A percentile compares a stretch with the other conserved stretches of the same genome.
Conservation (phyloP, 352 stramenopile species). For the Globisporangium spiculum region DNA sequence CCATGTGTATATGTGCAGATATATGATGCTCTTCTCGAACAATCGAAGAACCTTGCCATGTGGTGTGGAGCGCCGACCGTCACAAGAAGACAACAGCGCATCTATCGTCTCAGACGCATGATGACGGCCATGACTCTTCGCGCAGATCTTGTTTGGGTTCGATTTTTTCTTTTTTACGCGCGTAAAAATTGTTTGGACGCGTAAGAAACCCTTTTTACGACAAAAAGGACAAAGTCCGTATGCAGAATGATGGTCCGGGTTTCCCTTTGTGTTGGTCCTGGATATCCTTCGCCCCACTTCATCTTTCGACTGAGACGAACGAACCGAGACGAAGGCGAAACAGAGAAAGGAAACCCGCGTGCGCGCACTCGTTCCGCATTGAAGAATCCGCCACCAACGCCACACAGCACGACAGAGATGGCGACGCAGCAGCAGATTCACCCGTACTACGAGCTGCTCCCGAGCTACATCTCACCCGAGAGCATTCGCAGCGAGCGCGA, state of each 20-base stretch:
- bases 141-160: not conserved
- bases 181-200: not conserved
- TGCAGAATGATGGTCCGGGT: not conserved
- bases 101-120: not conserved
- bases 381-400: not conserved
- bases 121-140: not conserved
- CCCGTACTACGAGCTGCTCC: conserved; percentile 58
- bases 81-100: not conserved
- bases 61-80: not conserved
- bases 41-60: not conserved
- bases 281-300: not conserved
- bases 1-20: not conserved
- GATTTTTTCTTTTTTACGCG: conserved; percentile 1
- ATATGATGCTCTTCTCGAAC: not conserved
- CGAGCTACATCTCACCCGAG: conserved; percentile 49
- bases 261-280: not conserved
- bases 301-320: conserved; percentile 6
- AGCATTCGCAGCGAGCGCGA: conserved; percentile 33
- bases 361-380: not conserved
- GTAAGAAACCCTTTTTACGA: not conserved
- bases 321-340: not conserved
- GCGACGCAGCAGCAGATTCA: conserved; percentile 22
- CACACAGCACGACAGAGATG: not conserved
- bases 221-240: not conserved
- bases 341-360: not conserved